Evolutionary conservation across 2,329 filamentous ascomycete species (phyloP).

Genomic region (Aspergillus sp.): DNA sequence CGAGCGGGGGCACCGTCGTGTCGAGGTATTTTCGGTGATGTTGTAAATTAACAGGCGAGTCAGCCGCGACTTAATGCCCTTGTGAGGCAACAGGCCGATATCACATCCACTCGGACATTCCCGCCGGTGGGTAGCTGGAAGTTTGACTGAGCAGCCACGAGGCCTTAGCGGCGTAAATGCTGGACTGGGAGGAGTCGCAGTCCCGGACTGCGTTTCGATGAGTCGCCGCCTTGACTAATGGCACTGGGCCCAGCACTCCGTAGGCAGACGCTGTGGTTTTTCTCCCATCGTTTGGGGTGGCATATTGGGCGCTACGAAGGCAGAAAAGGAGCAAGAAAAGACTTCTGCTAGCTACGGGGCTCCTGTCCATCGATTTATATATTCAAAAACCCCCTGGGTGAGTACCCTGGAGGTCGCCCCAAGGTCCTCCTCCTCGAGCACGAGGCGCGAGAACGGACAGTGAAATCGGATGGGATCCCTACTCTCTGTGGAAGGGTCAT

Average conservation of each 20-base stretch:
- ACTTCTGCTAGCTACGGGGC: neutral
- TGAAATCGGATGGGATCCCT: neutral
- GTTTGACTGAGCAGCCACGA: neutral
- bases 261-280: neutral
- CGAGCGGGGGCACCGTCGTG: neutral
- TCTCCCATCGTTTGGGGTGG: neutral
- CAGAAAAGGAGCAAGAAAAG: neutral
- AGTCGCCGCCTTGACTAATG: conserved; percentile 4
- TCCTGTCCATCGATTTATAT: conserved; percentile 2
- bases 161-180: conserved; percentile 1
- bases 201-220: neutral
- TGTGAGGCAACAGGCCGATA: neutral
- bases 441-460: neutral
- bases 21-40: neutral
- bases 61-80: conserved; percentile 3
- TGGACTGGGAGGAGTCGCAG: neutral
- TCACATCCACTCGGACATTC: neutral
- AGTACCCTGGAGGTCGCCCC: conserved; percentile 7
- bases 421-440: neutral
- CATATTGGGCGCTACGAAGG: neutral
- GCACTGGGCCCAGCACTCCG: neutral
- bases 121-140: neutral
- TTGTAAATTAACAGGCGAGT: conserved; percentile 1
- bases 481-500: neutral
- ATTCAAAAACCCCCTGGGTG: neutral